Evolutionary conservation across 805 yeast genomes (phyloP), one percentile per base, ranked within the genome.

Genomic region (Pichia sporocuriosa): DNA sequence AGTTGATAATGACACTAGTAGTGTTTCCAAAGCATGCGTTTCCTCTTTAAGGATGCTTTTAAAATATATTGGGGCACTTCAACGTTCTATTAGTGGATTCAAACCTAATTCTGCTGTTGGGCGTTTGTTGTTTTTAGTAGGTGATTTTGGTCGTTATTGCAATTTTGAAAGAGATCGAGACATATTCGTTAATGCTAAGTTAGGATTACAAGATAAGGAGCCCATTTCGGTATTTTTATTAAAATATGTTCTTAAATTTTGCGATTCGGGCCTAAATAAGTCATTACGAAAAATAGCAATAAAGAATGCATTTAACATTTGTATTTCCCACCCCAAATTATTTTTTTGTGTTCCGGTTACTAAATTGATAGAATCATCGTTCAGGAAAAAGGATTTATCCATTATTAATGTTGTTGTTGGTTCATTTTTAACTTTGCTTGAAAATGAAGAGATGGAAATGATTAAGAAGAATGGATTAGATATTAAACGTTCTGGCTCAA

Each of bases 101-200:
- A 28, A 49, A 42, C 54, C 65, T 4, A 80, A 73, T 37, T 61
- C 68, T 3, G 77, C 69, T 48, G 51, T 81, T 3, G 69, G 70
- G 19, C 71, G 84, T 44, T 57, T 86, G 6, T 54, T 87, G 2
- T 75, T 73, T 51, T 60, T 87, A 19, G 56, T 84, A 4, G 89
- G 95, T 0, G 72, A 74, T 32, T 77, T 87, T 61, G 94, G 89
- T 0, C 68, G 81, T 35, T 73, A 71, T 48, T 84, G 93, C 49
- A 62, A 74, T n/a, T 70, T 85, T 42, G 83, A 77, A 41, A 57
- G 55, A 5, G 61, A 67, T 36, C 54, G 70, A 13, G 58, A 56
- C 0, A 39, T 67, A 1, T 76, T 79, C 47, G 26, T 59, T 12
- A 57, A 56, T 8, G 54, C 72, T 19, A 55, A 55, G 2, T 35